phyloP scores from a whole-genome alignment of 2,329 filamentous ascomycete species.

The Sclerotinia nivalis region DNA sequence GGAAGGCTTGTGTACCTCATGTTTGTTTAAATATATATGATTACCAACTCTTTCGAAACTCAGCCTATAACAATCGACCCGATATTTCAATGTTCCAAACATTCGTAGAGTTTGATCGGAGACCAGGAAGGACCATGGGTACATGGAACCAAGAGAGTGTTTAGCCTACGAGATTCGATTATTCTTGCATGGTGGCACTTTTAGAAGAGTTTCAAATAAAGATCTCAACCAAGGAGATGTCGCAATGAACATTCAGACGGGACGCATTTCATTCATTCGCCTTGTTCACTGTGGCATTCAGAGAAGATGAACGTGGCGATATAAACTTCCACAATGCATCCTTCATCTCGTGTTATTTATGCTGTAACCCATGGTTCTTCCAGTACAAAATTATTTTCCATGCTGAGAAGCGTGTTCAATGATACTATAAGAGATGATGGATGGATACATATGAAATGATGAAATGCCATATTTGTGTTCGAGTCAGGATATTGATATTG shows the following conservation, averaged over 20 bases:
- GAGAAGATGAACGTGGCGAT: constrained; percentile 6
- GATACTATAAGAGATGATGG: neutral
- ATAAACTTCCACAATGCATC: neutral
- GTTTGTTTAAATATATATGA: neutral
- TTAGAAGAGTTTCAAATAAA: constrained; percentile 14
- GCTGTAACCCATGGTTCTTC: constrained; percentile 1
- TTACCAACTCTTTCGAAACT: neutral
- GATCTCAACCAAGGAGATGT: constrained; percentile 7
- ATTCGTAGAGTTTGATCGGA: neutral
- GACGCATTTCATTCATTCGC: neutral
- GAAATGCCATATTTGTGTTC: neutral
- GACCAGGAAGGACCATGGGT: constrained; percentile 4
- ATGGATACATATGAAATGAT: neutral
- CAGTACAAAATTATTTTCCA: neutral
- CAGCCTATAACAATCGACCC: neutral
- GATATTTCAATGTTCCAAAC: constrained; percentile 11
- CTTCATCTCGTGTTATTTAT: constrained; percentile 17
- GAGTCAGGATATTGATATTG: neutral
- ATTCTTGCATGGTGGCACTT: constrained; percentile 8
- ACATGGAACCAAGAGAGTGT: neutral
- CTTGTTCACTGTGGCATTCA: neutral
- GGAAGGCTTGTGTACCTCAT: neutral
- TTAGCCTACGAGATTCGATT: constrained; percentile 8
- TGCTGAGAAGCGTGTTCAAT: neutral
- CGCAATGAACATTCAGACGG: neutral